These are phyloP conservation scores for Aspergillus taichungensis DNA, from an alignment of 495 filamentous ascomycete species.

Conservation along the genomic window DNA sequence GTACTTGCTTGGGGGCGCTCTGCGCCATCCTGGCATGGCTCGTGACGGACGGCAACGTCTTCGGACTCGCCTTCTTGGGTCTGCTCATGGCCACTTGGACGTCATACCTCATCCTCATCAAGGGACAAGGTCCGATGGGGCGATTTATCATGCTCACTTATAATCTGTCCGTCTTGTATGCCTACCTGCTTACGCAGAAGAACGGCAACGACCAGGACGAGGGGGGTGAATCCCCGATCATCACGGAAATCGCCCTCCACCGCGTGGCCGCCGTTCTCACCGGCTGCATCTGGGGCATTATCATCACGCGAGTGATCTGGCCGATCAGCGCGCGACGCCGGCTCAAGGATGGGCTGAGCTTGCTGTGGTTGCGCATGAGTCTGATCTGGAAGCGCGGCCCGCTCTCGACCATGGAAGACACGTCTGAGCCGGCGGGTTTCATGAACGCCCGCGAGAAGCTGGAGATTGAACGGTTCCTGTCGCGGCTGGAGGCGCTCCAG, in stretches of 20 bases:
- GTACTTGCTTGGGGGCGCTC: conserved; percentile 72
- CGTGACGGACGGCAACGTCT: conserved; percentile 59
- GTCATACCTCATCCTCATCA: conserved; percentile 80
- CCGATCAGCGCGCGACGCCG: conserved; percentile 81
- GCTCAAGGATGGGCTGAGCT: conserved; percentile 74
- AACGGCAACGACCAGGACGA: conserved; percentile 70
- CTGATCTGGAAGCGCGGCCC: conserved; percentile 97
- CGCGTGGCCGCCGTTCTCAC: conserved; percentile 79
- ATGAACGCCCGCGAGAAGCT: conserved; percentile 78
- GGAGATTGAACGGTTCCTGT: conserved; percentile 51
- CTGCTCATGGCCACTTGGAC: conserved; percentile 73
- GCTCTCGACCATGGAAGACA: conserved; percentile 57
- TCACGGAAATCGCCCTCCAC: conserved; percentile 83
- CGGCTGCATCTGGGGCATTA: conserved; percentile 85
- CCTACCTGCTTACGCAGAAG: conserved; percentile 74
- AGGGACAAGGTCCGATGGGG: conserved; percentile 80
- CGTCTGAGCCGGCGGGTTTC: conserved; percentile 47
- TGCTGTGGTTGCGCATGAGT: conserved; percentile 90
- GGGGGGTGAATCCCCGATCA: conserved; percentile 75
- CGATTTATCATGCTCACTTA: conserved; percentile 91
- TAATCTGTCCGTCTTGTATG: conserved; percentile 93
- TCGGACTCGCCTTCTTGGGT: conserved; percentile 65
- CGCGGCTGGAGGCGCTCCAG: conserved; percentile 62
- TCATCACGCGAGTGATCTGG: conserved; percentile 86
- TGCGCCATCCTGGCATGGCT: conserved; percentile 73